phyloP scores from a whole-genome alignment of 1,139 yeast genomes.

The Cylindricascospora bacillispora region DNA sequence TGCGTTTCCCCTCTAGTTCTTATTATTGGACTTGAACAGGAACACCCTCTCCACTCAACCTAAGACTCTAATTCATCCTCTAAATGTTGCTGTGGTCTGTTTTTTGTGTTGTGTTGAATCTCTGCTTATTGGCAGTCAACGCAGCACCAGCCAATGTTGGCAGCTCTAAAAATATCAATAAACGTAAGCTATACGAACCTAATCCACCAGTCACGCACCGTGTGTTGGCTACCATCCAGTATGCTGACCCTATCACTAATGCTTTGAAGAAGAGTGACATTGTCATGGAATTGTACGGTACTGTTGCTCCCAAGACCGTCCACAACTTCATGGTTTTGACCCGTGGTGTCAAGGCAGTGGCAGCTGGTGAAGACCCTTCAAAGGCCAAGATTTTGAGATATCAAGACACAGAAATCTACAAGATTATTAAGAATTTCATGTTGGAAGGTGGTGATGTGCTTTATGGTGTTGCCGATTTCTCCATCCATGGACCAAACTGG shows the following conservation, averaged over 20 bases:
- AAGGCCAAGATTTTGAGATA: constrained; percentile 49
- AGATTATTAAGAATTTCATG: constrained; percentile 54
- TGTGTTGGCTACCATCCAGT: constrained; percentile 16
- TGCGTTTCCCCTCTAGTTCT: too few relatives aligned
- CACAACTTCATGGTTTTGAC: constrained; percentile 52
- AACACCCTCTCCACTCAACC: too few relatives aligned
- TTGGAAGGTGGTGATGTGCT: constrained; percentile 77
- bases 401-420: constrained; percentile 47
- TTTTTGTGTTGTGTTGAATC: too few relatives aligned
- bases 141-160: too few relatives aligned
- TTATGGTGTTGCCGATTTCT: constrained; percentile 76
- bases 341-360: constrained; percentile 36
- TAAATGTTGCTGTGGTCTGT: too few relatives aligned
- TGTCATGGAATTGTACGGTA: constrained; percentile 55
- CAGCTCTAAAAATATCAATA: constrained; percentile 8
- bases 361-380: constrained; percentile 30
- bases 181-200: constrained; percentile 14
- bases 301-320: constrained; percentile 59
- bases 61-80: too few relatives aligned
- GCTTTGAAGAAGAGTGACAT: constrained; percentile 27
- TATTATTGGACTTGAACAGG: too few relatives aligned
- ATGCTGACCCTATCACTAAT: constrained; percentile 11
- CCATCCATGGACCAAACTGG: constrained; percentile 53
- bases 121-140: too few relatives aligned
- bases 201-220: constrained; percentile 22